A percentile compares a stretch with the other conserved stretches of the same genome.
These are phyloP conservation scores for Sphenostylis stenocarpa DNA, from an alignment of 306 rosid genomes.

Conservation along the genomic window DNA sequence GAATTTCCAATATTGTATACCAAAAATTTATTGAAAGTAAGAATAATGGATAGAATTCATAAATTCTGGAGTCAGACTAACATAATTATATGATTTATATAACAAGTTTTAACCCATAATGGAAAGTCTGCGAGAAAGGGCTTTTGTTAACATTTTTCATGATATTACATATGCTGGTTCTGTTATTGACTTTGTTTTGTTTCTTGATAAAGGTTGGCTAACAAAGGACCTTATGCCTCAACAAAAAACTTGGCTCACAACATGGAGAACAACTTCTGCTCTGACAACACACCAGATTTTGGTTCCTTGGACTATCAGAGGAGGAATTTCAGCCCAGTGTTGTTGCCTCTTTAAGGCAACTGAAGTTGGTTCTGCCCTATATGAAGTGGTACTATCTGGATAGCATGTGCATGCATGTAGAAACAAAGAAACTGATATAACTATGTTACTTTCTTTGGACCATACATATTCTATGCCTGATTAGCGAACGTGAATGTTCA, in stretches of 20 bases:
- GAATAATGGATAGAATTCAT: not conserved
- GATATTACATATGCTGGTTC: not conserved
- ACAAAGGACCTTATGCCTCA: constrained; percentile 54
- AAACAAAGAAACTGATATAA: not conserved
- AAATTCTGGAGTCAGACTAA: not conserved
- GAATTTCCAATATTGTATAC: not conserved
- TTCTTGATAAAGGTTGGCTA: constrained; percentile 49
- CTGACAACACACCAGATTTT: constrained; percentile 26
- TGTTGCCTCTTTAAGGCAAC: constrained; percentile 26
- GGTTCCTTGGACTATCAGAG: constrained; percentile 30
- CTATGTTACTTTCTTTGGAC: not conserved
- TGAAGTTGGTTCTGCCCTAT: not conserved
- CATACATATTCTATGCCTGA: not conserved
- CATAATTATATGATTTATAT: not conserved
- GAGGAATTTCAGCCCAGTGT: constrained; percentile 36
- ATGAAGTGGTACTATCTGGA: not conserved
- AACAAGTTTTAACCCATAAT: not conserved
- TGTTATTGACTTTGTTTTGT: not conserved
- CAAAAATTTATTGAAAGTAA: not conserved
- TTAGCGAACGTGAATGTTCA: constrained; percentile 5
- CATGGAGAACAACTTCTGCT: not conserved
- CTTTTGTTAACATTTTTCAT: not conserved
- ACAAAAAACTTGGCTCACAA: constrained; percentile 28
- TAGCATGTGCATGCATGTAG: constrained; percentile 11
- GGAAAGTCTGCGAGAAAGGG: not conserved